Evolutionary conservation across 306 rosid genomes (phyloP).

Genomic region (Dryas octopetala): DNA sequence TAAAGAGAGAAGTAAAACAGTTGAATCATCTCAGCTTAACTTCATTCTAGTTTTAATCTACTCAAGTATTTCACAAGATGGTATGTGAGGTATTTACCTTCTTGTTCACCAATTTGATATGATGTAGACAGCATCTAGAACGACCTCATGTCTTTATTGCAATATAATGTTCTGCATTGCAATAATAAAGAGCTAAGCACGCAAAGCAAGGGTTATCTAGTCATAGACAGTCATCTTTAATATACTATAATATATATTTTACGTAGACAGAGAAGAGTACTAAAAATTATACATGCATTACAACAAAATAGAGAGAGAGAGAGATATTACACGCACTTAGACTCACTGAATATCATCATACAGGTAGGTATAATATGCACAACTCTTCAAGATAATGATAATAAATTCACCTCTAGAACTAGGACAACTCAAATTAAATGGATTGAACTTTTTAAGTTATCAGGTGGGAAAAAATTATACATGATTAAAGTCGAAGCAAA

Average conservation of each 20-base stretch:
- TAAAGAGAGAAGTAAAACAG: background rate
- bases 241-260: background rate
- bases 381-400: background rate
- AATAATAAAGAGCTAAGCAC: background rate
- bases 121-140: background rate
- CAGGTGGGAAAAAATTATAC: background rate
- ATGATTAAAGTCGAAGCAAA: background rate
- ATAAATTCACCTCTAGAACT: background rate
- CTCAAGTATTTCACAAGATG: background rate
- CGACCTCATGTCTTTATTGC: background rate
- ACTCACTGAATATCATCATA: background rate
- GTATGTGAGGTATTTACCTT: background rate
- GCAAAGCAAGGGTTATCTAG: background rate
- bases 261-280: background rate
- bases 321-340: background rate
- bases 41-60: background rate
- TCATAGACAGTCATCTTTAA: background rate
- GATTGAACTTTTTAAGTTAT: conserved; percentile 4
- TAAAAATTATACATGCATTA: too few species aligned
- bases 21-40: conserved; percentile 5
- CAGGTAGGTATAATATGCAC: background rate
- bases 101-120: conserved; percentile 8
- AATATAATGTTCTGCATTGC: background rate
- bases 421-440: background rate
- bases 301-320: background rate